These are phyloP conservation scores for Malus domestica DNA, from an alignment of 306 rosid genomes.

Conservation along the genomic window DNA sequence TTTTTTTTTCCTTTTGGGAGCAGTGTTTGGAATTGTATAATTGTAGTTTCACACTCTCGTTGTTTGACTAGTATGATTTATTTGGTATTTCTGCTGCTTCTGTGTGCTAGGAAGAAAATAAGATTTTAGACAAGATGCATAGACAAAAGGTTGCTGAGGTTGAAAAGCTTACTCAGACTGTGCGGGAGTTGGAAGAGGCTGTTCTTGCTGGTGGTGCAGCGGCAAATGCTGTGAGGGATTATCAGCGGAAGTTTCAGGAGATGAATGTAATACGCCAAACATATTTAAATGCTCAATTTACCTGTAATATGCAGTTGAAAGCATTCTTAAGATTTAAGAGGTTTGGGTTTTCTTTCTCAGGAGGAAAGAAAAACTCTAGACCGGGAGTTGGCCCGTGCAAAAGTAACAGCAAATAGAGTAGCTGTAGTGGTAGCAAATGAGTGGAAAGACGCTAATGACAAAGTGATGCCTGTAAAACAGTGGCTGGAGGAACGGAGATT, in stretches of 20 bases:
- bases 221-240: slow-evolving; percentile 99
- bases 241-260: slow-evolving; percentile 97
- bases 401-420: slow-evolving; percentile 96
- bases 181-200: slow-evolving; percentile 98
- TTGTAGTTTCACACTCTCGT: background rate
- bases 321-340: slow-evolving; percentile 14
- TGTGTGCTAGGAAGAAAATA: slow-evolving; percentile 82
- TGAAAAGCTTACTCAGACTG: slow-evolving; percentile 98
- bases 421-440: slow-evolving; percentile 97
- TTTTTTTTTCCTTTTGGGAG: background rate
- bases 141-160: slow-evolving; percentile 98
- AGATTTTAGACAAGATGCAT: slow-evolving; percentile 96
- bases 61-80: slow-evolving; percentile 5
- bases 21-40: background rate
- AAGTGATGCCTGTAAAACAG: slow-evolving; percentile 99
- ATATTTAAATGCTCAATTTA: slow-evolving; percentile 10
- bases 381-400: slow-evolving; percentile 98
- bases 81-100: slow-evolving; percentile 10
- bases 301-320: slow-evolving; percentile 5
- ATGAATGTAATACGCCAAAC: slow-evolving; percentile 67
- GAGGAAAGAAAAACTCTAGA: slow-evolving; percentile 97
- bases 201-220: slow-evolving; percentile 99
- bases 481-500: slow-evolving; percentile 98
- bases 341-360: slow-evolving; percentile 37
- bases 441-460: slow-evolving; percentile 97